Evolutionary conservation across 257 asterid genomes (phyloP).

Genomic region (Echium plantagineum): DNA sequence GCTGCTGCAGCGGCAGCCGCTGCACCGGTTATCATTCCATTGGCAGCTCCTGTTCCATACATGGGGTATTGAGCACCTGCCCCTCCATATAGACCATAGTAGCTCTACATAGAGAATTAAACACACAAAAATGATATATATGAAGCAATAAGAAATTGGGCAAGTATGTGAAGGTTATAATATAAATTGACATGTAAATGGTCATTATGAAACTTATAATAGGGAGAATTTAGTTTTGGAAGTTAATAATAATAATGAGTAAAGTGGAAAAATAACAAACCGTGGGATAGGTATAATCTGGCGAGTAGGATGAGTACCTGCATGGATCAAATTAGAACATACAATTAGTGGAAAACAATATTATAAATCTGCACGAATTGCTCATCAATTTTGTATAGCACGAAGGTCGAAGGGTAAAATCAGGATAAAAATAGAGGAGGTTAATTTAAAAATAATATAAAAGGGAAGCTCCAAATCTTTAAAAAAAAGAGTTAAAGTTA

Average conservation of each 20-base stretch:
- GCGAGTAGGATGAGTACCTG: constrained; percentile 90
- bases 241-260: neutral
- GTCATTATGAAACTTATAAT: no score
- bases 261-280: constrained; percentile 31
- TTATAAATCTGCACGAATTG: neutral
- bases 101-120: constrained; percentile 27
- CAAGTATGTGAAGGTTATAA: no score
- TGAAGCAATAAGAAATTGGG: no score
- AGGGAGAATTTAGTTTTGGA: neutral
- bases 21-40: constrained; percentile 42
- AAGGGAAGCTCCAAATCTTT: no score
- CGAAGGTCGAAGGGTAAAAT: no score
- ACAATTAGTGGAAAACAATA: neutral
- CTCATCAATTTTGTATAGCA: neutral
- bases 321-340: constrained; percentile 9
- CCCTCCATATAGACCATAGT: constrained; percentile 76
- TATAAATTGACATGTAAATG: no score
- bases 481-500: no score
- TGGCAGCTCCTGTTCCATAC: constrained; percentile 48
- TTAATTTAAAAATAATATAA: no score
- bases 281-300: constrained; percentile 69
- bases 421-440: no score
- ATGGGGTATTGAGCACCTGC: constrained; percentile 47
- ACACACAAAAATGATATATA: no score
- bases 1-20: constrained; percentile 42